These are phyloP conservation scores for Aspergillus ochraceoroseus DNA, from an alignment of 2,329 filamentous ascomycete genomes.

Conservation along the genomic window DNA sequence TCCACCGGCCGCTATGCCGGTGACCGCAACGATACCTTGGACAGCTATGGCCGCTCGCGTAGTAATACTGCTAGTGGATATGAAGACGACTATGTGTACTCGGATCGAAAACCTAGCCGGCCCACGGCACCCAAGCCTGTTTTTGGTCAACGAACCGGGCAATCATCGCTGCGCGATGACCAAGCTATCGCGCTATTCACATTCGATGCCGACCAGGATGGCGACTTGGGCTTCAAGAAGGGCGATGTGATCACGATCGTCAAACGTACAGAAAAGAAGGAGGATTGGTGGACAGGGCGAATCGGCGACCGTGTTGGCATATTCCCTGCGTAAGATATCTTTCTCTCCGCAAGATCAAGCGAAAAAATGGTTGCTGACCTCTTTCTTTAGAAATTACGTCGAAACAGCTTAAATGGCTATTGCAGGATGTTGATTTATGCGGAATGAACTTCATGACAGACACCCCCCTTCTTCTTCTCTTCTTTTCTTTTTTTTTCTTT, in stretches of 20 bases:
- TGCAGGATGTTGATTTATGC: slow-evolving; percentile 20
- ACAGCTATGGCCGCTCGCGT: slow-evolving; percentile 31
- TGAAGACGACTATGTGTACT: slow-evolving; percentile 51
- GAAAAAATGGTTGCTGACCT: slow-evolving; percentile 12
- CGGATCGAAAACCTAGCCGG: slow-evolving; percentile 63
- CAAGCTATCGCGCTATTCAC: slow-evolving; percentile 89
- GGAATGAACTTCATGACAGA: slow-evolving; percentile 25
- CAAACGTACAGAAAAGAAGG: slow-evolving; percentile 88
- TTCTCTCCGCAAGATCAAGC: not conserved
- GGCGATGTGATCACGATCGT: slow-evolving; percentile 91
- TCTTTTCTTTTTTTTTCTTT: slow-evolving; percentile 1
- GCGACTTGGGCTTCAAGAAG: slow-evolving; percentile 94
- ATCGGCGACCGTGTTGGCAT: slow-evolving; percentile 82
- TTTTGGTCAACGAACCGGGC: slow-evolving; percentile 54
- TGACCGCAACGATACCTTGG: slow-evolving; percentile 25
- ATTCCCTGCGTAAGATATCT: slow-evolving; percentile 66
- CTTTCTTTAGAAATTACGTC: slow-evolving; percentile 34
- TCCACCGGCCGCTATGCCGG: slow-evolving; percentile 32
- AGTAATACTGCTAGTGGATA: slow-evolving; percentile 40
- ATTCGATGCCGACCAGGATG: slow-evolving; percentile 89
- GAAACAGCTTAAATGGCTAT: slow-evolving; percentile 28
- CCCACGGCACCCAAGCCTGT: slow-evolving; percentile 87
- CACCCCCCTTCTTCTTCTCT: not conserved
- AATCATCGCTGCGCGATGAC: slow-evolving; percentile 51
- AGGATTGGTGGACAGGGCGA: slow-evolving; percentile 96